These are phyloP conservation scores for Nicotiana tabacum DNA, from an alignment of 257 asterid species.

Conservation along the genomic window DNA sequence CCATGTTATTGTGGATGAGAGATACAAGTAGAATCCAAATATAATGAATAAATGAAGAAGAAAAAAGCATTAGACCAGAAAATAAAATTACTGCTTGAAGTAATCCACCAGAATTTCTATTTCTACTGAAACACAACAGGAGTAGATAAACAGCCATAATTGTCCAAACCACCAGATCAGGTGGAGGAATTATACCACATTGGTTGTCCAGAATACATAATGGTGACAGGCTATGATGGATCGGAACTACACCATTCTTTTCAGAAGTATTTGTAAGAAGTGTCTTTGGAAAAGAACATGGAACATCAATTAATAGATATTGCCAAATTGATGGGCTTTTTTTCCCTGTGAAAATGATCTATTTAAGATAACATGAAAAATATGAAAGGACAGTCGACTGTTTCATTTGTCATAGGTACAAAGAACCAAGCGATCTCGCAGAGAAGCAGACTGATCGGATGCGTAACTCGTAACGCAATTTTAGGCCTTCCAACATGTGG, in stretches of 20 bases:
- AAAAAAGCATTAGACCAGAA: neutral
- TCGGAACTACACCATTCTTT: neutral
- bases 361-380: neutral
- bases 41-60: neutral
- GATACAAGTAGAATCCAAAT: neutral
- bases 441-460: neutral
- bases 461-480: neutral
- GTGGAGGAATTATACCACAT: neutral
- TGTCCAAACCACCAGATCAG: constrained; percentile 1
- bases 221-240: neutral
- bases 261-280: neutral
- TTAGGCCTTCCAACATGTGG: neutral
- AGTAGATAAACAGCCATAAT: neutral
- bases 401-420: neutral
- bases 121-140: neutral
- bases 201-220: neutral
- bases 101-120: neutral
- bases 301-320: neutral
- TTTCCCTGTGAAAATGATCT: neutral
- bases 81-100: neutral
- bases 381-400: neutral
- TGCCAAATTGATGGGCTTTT: neutral
- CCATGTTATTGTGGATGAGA: neutral
- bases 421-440: neutral
- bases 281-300: neutral